These are phyloP conservation scores for Vinca minor DNA, from an alignment of 257 asterid species.

Conservation along the genomic window DNA sequence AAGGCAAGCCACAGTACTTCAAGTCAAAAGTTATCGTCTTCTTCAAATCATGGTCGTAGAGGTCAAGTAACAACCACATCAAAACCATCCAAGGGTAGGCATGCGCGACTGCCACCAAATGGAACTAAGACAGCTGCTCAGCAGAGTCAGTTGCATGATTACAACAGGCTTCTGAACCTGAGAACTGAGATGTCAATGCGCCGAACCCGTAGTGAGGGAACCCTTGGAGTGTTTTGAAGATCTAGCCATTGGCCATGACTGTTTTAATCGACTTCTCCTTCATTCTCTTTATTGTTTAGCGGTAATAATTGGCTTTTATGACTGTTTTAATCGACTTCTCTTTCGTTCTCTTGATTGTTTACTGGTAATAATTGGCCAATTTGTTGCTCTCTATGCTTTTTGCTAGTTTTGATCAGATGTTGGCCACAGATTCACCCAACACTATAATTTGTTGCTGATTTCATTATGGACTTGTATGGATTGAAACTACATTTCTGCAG, in stretches of 20 bases:
- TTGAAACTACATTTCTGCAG: too few relatives aligned
- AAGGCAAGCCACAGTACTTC: slow-evolving; percentile 44
- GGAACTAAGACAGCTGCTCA: slow-evolving; percentile 37
- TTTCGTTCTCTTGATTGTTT: too few relatives aligned
- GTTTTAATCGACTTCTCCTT: too few relatives aligned
- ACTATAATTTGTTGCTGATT: too few relatives aligned
- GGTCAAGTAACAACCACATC: slow-evolving; percentile 40
- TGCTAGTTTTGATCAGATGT: background rate
- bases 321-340: too few relatives aligned
- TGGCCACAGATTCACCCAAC: background rate
- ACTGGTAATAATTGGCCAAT: background rate
- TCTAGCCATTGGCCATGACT: background rate
- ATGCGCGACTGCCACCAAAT: slow-evolving; percentile 47
- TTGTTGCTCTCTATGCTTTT: background rate
- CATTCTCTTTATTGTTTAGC: too few relatives aligned
- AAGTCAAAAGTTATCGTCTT: slow-evolving; percentile 42
- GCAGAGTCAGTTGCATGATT: slow-evolving; percentile 26
- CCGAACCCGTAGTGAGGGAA: slow-evolving; percentile 81
- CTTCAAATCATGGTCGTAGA: slow-evolving; percentile 57
- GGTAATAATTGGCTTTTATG: too few relatives aligned
- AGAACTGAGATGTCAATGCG: slow-evolving; percentile 44
- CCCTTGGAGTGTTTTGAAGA: slow-evolving; percentile 55
- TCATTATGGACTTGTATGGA: too few relatives aligned
- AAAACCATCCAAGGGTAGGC: slow-evolving; percentile 42
- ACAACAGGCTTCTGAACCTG: slow-evolving; percentile 35